Conservation (phyloP, 2,329 filamentous ascomycete genomes). For the Periconia macrospinosa region DNA sequence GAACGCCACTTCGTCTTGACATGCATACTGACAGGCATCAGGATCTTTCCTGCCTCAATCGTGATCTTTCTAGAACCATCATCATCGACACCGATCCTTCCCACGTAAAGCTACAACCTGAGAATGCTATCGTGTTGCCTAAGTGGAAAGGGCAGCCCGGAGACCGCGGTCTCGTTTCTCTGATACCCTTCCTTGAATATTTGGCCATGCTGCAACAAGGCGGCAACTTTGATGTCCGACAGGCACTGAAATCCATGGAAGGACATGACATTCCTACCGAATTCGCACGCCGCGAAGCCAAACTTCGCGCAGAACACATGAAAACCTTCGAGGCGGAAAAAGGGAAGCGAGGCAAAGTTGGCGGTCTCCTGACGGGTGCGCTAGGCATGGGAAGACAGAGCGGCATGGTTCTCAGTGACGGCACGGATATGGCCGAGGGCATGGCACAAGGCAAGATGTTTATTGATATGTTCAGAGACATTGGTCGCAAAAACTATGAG, state of each 20-base stretch:
- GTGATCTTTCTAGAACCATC: slow-evolving; percentile 92
- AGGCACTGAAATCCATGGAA: slow-evolving; percentile 83
- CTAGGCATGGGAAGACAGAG: slow-evolving; percentile 68
- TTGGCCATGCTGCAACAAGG: slow-evolving; percentile 75
- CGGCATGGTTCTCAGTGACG: slow-evolving; percentile 54
- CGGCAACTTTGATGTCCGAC: slow-evolving; percentile 81
- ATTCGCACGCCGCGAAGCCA: slow-evolving; percentile 84
- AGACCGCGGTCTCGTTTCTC: slow-evolving; percentile 81
- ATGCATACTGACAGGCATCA: slow-evolving; percentile 42
- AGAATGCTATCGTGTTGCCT: slow-evolving; percentile 89
- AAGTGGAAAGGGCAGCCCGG: slow-evolving; percentile 84
- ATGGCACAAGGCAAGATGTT: slow-evolving; percentile 95
- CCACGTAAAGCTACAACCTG: slow-evolving; percentile 88
- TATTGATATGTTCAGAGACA: slow-evolving; percentile 89
- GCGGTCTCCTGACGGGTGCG: slow-evolving; percentile 69
- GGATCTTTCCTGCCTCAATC: slow-evolving; percentile 98
- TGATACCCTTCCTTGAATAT: slow-evolving; percentile 98
- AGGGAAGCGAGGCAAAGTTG: slow-evolving; percentile 64
- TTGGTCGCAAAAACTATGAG: slow-evolving; percentile 88
- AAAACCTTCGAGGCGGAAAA: slow-evolving; percentile 72
- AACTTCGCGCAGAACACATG: slow-evolving; percentile 82
- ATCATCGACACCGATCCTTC: slow-evolving; percentile 84
- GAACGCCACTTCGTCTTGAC: not conserved
- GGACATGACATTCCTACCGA: slow-evolving; percentile 87
- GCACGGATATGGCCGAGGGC: slow-evolving; percentile 68